phyloP scores from a whole-genome alignment of 495 filamentous ascomycete species.

The Trichocladium uniseriatum region DNA sequence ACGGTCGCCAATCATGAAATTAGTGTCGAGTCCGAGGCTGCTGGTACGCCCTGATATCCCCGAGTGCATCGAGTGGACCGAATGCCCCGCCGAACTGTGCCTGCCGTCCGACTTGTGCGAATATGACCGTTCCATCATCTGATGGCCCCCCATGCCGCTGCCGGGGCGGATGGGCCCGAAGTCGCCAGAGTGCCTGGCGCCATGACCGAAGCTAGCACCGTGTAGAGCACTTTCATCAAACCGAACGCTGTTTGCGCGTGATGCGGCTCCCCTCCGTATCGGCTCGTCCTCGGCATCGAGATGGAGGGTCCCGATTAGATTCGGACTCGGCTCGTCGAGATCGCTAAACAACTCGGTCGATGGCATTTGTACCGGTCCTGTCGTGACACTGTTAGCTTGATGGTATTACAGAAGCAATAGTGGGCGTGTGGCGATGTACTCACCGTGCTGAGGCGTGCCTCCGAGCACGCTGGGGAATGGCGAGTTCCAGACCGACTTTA shows the following conservation, averaged over 20 bases:
- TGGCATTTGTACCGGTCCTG: slow-evolving; percentile 67
- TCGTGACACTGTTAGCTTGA: slow-evolving; percentile 20
- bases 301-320: slow-evolving; percentile 62
- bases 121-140: slow-evolving; percentile 73
- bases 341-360: slow-evolving; percentile 50
- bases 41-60: slow-evolving; percentile 65
- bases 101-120: slow-evolving; percentile 97
- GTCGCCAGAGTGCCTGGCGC: slow-evolving; percentile 69
- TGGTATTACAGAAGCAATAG: neutral
- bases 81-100: slow-evolving; percentile 82
- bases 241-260: slow-evolving; percentile 94
- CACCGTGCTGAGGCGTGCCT: slow-evolving; percentile 79
- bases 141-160: slow-evolving; percentile 70
- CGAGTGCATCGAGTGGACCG: slow-evolving; percentile 57
- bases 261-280: slow-evolving; percentile 65
- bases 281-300: slow-evolving; percentile 79
- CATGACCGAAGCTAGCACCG: slow-evolving; percentile 71
- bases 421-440: slow-evolving; percentile 13
- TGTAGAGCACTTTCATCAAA: slow-evolving; percentile 96
- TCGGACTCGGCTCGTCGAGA: slow-evolving; percentile 71
- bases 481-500: slow-evolving; percentile 85
- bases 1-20: slow-evolving; percentile 52
- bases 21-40: slow-evolving; percentile 71
- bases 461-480: slow-evolving; percentile 69
- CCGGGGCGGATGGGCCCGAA: slow-evolving; percentile 65